Base-by-base conservation (phyloP, 2,329 filamentous ascomycete genomes). In the Whalleya microplaca region DNA sequence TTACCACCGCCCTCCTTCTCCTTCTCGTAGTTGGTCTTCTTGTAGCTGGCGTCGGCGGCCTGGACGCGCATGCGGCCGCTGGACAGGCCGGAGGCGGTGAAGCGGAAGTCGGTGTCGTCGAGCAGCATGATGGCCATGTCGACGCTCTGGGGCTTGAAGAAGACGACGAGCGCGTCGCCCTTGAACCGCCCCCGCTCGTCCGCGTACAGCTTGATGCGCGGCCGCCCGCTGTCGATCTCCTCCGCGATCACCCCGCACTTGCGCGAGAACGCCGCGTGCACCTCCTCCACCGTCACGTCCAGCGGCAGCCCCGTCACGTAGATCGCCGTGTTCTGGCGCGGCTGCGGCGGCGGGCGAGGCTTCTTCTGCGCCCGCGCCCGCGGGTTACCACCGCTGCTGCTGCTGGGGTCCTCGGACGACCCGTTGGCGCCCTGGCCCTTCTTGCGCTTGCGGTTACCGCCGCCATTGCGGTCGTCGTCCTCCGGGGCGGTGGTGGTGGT, bases 111-210 rank as follows among this genome's bases (percentile, higher is more conserved):
- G 3, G 88, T 89, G 67, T 92, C 91, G 72, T 96, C 91, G 12
- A 92, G 81, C 67, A 95, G 81, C 77, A 88, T 86, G 63, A 94
- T 90, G 44, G 91, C 91, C 77, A 92, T 88, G 42, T 89, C 80
- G 56, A 99, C 94, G n/a, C 91, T 96, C 70, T 96, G 92, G 0
- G 92, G 90, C 66, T 95, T 91, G 82, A 96, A 97, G 76, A 96
- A 99, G 37, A 98, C 91, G 52, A 99, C 80, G 29, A 99, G 81
- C 2, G 91, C 93, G 71, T 98, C 93, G 58, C 95, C 95, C 71
- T 97, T 98, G 81, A 96, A 96, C 16, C 86, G 84, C 19, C 92
- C 95, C 1, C 87, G 76, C 1, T 89, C 85, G 71, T 97, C 88
- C 19, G 81, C 85, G 76, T 99, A 99, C 73, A 99, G 85, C 77